A percentile compares a stretch with the other conserved stretches of the same genome.
These are phyloP conservation scores for Suhomyces faveliae DNA, from an alignment of 805 yeast genomes.

Conservation along the genomic window DNA sequence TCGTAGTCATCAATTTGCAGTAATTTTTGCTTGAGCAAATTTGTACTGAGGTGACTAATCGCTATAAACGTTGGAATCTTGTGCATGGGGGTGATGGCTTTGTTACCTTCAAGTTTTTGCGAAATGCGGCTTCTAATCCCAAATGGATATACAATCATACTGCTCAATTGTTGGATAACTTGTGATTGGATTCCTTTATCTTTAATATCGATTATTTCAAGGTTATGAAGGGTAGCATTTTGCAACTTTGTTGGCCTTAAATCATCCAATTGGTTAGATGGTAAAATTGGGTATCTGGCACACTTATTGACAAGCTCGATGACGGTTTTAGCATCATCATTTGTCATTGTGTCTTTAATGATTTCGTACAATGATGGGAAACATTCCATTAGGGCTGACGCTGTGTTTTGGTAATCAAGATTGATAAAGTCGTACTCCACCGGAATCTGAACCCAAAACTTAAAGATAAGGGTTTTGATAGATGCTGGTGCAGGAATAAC, in stretches of 20 bases:
- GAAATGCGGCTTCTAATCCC: constrained; percentile 58
- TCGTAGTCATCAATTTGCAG: constrained; percentile 24
- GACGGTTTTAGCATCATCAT: constrained; percentile 45
- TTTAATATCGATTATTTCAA: constrained; percentile 34
- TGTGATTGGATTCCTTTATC: constrained; percentile 39
- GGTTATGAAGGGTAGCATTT: constrained; percentile 48
- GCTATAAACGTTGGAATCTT: constrained; percentile 66
- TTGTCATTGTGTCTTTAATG: constrained; percentile 27
- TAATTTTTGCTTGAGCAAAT: constrained; percentile 40
- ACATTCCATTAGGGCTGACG: constrained; percentile 53
- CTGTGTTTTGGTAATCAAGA: constrained; percentile 56
- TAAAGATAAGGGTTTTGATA: constrained; percentile 41
- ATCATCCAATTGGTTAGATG: constrained; percentile 54
- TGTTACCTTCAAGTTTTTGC: constrained; percentile 45
- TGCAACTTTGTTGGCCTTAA: constrained; percentile 60
- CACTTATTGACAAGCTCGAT: constrained; percentile 61
- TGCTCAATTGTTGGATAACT: constrained; percentile 53
- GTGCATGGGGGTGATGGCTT: constrained; percentile 24
- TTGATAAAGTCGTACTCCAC: constrained; percentile 42
- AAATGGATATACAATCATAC: constrained; percentile 57
- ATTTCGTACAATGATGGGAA: constrained; percentile 50
- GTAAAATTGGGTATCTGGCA: constrained; percentile 70
- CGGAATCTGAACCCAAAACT: constrained; percentile 49
- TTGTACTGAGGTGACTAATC: constrained; percentile 49
- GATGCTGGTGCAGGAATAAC: not conserved